These are phyloP conservation scores for Imleria badia DNA, from an alignment of 768 basidiomycete genomes.

Conservation along the genomic window DNA sequence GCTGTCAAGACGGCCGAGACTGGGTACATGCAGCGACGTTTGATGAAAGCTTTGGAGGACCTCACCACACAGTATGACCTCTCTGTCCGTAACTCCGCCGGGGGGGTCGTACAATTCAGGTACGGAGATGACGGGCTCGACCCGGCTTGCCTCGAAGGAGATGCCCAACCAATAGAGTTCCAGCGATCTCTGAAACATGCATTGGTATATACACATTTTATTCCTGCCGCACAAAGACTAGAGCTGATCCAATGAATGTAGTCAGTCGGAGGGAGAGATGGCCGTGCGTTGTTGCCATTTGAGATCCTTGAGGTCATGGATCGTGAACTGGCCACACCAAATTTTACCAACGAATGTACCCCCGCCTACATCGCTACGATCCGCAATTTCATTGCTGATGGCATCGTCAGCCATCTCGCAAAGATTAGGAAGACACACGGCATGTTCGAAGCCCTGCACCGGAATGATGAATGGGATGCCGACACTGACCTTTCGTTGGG, in stretches of 20 bases:
- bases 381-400: constrained; percentile 65
- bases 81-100: constrained; percentile 91
- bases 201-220: constrained; percentile 43
- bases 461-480: constrained; percentile 73
- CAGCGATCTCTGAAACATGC: constrained; percentile 86
- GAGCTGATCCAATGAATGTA: constrained; percentile 28
- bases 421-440: constrained; percentile 67
- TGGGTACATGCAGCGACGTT: constrained; percentile 97
- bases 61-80: constrained; percentile 94
- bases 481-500: constrained; percentile 75
- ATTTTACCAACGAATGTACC: constrained; percentile 71
- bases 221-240: background rate
- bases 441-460: constrained; percentile 81
- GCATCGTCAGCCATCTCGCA: constrained; percentile 66
- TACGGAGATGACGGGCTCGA: constrained; percentile 98
- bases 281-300: constrained; percentile 76
- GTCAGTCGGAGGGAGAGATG: constrained; percentile 61
- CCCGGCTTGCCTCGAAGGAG: constrained; percentile 94
- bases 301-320: constrained; percentile 79
- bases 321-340: constrained; percentile 52
- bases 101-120: constrained; percentile 94
- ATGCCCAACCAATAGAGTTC: constrained; percentile 91
- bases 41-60: constrained; percentile 99
- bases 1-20: constrained; percentile 99
- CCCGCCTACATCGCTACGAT: constrained; percentile 67